phyloP scores from a whole-genome alignment of 177 flowering plant genomes.

The Vitis hybrid region DNA sequence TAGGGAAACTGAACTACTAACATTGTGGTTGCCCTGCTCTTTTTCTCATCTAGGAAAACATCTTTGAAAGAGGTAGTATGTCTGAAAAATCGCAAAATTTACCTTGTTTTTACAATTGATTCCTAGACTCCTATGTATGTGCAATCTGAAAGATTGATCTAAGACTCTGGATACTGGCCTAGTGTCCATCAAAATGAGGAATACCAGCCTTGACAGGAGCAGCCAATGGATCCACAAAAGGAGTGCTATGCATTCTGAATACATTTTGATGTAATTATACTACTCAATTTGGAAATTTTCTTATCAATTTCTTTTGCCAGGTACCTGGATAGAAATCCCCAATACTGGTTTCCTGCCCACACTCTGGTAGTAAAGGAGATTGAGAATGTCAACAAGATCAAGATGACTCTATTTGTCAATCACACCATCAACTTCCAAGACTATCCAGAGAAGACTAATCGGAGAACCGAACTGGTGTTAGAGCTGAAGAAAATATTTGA shows the following conservation, averaged over 20 bases:
- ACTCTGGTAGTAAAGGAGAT: slow-evolving; percentile 53
- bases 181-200: no score
- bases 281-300: neutral
- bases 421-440: slow-evolving; percentile 69
- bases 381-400: slow-evolving; percentile 54
- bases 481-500: slow-evolving; percentile 65
- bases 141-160: neutral
- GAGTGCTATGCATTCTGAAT: neutral
- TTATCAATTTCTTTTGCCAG: slow-evolving; percentile 15
- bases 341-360: slow-evolving; percentile 53
- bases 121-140: no score
- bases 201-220: no score
- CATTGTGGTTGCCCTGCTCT: no score
- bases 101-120: no score
- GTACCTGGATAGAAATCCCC: slow-evolving; percentile 42
- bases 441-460: slow-evolving; percentile 37
- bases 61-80: no score
- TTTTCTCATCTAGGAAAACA: no score
- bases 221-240: no score
- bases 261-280: neutral
- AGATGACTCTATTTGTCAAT: slow-evolving; percentile 42
- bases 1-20: no score
- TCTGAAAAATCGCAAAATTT: no score
- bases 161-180: no score
- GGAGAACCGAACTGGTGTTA: slow-evolving; percentile 45